Conservation (phyloP, 2,329 filamentous ascomycete species). For the Hypoxylon sp. region DNA sequence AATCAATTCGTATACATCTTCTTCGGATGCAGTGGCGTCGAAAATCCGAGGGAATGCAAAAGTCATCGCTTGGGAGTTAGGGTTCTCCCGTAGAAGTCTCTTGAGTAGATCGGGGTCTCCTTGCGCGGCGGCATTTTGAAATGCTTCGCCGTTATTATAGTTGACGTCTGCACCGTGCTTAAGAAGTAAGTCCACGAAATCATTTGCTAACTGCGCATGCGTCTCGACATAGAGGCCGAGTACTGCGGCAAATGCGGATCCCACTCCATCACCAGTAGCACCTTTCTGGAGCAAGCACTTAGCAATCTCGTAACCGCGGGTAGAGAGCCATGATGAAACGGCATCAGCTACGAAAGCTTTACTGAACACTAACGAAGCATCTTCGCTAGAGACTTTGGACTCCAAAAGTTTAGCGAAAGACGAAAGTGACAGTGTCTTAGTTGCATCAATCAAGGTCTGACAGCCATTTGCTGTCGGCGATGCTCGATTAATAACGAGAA, state of each 20-base stretch:
- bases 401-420: constrained; percentile 62
- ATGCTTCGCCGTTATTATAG: constrained; percentile 66
- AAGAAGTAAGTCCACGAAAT: constrained; percentile 63
- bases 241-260: constrained; percentile 62
- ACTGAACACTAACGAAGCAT: constrained; percentile 63
- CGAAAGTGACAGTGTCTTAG: constrained; percentile 57
- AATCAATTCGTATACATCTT: constrained; percentile 66
- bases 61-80: constrained; percentile 65
- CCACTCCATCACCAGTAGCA: constrained; percentile 63
- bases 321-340: constrained; percentile 63
- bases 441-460: constrained; percentile 67
- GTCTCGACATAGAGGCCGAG: constrained; percentile 62
- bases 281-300: constrained; percentile 66
- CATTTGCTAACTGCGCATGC: constrained; percentile 58
- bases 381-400: constrained; percentile 58
- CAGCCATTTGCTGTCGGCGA: constrained; percentile 67
- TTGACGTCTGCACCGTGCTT: constrained; percentile 64
- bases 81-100: constrained; percentile 65
- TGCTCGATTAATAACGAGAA: constrained; percentile 67
- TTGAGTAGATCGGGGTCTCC: constrained; percentile 66
- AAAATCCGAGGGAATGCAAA: constrained; percentile 71
- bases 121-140: constrained; percentile 68
- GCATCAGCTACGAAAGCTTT: constrained; percentile 62
- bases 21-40: constrained; percentile 64
- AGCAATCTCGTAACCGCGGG: constrained; percentile 63